These are phyloP conservation scores for Colletotrichum paranaense DNA, from an alignment of 2,329 filamentous ascomycete species.

Conservation along the genomic window DNA sequence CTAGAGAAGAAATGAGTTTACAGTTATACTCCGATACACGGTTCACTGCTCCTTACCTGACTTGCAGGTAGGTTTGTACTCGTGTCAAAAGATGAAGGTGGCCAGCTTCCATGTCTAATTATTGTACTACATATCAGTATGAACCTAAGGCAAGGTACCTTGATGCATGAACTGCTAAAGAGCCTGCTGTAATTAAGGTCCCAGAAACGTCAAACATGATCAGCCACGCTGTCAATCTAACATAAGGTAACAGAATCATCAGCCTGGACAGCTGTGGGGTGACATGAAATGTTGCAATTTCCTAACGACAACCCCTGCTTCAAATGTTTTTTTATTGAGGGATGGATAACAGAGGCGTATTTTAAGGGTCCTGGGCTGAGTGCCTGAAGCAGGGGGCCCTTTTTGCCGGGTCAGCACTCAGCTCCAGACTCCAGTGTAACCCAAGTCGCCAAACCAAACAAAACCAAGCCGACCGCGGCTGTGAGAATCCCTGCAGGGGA, in stretches of 20 bases:
- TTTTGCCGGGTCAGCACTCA: not conserved
- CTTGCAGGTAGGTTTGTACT: too few relatives aligned
- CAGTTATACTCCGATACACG: not conserved
- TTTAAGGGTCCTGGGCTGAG: conserved; percentile 28
- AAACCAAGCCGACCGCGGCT: not conserved
- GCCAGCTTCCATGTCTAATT: not conserved
- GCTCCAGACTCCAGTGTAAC: conserved; percentile 13
- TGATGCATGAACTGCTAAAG: conserved; percentile 19
- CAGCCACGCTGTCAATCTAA: not conserved
- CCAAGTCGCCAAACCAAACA: not conserved
- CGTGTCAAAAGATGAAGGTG: too few relatives aligned
- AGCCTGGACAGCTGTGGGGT: conserved; percentile 11
- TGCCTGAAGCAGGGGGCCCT: conserved; percentile 17
- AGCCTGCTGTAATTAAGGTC: conserved; percentile 2
- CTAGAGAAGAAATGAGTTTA: not conserved
- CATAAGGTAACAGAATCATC: not conserved
- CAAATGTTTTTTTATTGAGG: not conserved
- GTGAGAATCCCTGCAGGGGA: conserved; percentile 18
- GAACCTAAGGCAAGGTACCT: not conserved
- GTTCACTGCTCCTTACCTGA: not conserved
- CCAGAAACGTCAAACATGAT: conserved; percentile 7
- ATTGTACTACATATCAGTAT: not conserved
- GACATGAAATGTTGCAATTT: conserved; percentile 21
- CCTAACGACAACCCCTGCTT: not conserved
- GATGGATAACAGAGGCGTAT: not conserved